These are phyloP conservation scores for Xylariaceae sp. DNA, from an alignment of 2,329 filamentous ascomycete genomes.

Conservation along the genomic window DNA sequence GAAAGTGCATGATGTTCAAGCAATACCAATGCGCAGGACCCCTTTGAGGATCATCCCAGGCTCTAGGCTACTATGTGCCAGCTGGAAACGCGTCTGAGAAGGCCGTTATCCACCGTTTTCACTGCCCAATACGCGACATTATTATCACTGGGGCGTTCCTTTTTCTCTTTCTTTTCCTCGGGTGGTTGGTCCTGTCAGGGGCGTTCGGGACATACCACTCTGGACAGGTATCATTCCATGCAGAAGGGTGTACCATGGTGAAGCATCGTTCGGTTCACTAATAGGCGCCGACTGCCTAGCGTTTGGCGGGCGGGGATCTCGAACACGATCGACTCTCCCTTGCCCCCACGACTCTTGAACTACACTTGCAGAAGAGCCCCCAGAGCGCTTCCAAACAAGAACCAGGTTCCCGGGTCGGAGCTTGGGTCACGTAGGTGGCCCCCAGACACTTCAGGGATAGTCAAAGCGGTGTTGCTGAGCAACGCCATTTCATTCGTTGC, in stretches of 20 bases:
- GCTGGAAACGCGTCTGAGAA: background rate
- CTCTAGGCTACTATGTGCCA: background rate
- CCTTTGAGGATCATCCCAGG: background rate
- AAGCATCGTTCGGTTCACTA: conserved; percentile 1
- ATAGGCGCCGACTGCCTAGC: conserved; percentile 6
- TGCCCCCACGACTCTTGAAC: conserved; percentile 15
- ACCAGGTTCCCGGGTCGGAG: conserved; percentile 20
- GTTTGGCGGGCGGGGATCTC: conserved; percentile 13
- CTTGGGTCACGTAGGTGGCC: conserved; percentile 7
- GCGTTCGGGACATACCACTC: background rate
- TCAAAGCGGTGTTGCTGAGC: conserved; percentile 5
- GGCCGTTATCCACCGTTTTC: conserved; percentile 1
- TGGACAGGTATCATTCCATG: background rate
- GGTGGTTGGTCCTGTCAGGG: background rate
- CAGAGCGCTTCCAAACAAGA: background rate
- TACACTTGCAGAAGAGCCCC: background rate
- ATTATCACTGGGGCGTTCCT: background rate
- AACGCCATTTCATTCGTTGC: conserved; percentile 12
- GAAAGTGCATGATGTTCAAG: conserved; percentile 15
- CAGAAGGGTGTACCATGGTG: conserved; percentile 1
- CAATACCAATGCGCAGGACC: conserved; percentile 2
- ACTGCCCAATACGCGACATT: background rate
- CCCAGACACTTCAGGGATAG: conserved; percentile 17
- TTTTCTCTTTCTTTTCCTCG: background rate
- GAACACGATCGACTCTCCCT: conserved; percentile 14